Evolutionary conservation across 352 stramenopile species (phyloP).

Genomic region (Nannochloropsis limnetica): DNA sequence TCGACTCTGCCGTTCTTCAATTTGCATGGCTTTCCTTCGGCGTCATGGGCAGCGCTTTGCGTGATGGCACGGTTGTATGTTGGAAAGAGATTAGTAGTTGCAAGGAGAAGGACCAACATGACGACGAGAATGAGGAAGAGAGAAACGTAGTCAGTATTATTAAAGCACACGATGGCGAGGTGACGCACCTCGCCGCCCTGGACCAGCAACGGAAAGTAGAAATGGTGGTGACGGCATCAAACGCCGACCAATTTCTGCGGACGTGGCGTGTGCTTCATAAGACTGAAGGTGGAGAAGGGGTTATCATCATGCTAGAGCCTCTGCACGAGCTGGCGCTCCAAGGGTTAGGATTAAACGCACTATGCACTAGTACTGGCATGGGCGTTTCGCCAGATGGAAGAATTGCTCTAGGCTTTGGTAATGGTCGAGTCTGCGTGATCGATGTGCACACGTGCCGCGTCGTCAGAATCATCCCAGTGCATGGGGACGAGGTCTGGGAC

Average conservation of each 20-base stretch:
- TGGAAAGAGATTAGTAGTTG: too few species aligned
- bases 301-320: not conserved
- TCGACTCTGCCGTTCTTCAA: not conserved
- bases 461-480: not conserved
- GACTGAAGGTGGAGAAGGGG: not conserved
- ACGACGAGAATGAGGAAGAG: too few species aligned
- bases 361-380: not conserved
- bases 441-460: not conserved
- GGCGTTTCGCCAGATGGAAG: not conserved
- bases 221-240: not conserved
- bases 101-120: too few species aligned
- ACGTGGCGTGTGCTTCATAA: not conserved
- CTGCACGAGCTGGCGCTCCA: not conserved
- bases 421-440: not conserved
- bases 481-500: not conserved
- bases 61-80: not conserved
- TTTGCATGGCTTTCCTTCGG: not conserved
- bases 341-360: not conserved
- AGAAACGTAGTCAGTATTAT: not conserved
- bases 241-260: not conserved
- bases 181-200: not conserved
- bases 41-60: not conserved
- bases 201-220: not conserved
- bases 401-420: not conserved
- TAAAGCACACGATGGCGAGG: not conserved